Base-by-base conservation (phyloP, 2,329 filamentous ascomycete species). In the Ceratocystis cubensis region DNA sequence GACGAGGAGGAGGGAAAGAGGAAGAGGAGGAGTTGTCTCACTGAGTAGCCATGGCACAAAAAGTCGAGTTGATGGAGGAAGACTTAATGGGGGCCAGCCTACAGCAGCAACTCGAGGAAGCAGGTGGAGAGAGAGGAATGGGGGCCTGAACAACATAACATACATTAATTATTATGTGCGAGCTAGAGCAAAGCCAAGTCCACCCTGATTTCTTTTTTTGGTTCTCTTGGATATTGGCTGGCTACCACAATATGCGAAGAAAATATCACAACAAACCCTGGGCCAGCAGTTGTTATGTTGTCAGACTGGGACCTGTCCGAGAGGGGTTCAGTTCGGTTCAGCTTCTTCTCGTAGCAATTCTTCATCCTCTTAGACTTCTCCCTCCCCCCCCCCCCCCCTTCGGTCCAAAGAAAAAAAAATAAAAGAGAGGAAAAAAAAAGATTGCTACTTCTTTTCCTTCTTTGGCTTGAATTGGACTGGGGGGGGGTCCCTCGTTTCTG, bases 401-500 rank as follows among this genome's bases (percentile, higher is more conserved):
- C 45, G 45, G 17, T 22, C 46, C 46, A 50, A 22, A 22, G 22
- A 50, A n/a, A 50, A 37, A 37, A 37, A 50, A n/a, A 50, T 10
- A 37, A 37, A 8, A 33, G 6, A 22, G n/a, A 8, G 7, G n/a
- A 22, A 22, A n/a, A n/a, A 22, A 22, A n/a, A n/a, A 8, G 17
- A 50, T 50, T 50, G 46, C 46, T 50, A 50, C 46, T 50, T 50
- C 46, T 50, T 50, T 50, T n/a, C 46, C 46, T 50, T 50, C 7
- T 50, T 50, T 22, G 46, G 46, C n/a, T 50, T n/a, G 10, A 50
- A 50, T 10, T 20, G 46, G 6, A 50, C 17, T n/a, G 45, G 45
- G 45, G 45, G 46, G 17, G 45, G 45, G 45, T n/a, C 22, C 46
- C 46, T 22, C 5, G 46, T 50, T 50, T 50, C 46, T 50, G 33